A percentile compares a stretch with the other conserved stretches of the same genome.
Conservation (phyloP, 2,329 filamentous ascomycete species). For the Talaromyces funiculosus region DNA sequence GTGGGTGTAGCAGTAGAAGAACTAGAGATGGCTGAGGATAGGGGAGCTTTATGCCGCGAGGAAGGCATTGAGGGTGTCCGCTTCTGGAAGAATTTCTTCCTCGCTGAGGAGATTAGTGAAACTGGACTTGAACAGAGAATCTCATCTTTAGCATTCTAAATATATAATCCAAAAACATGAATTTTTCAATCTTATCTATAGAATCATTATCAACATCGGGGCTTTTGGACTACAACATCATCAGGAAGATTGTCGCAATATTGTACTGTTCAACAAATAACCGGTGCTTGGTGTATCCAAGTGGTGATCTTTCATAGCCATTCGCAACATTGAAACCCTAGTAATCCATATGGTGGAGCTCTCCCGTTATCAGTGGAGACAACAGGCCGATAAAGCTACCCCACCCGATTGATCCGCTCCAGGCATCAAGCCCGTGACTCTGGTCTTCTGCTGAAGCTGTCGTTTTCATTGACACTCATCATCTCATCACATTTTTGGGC, state of each 20-base stretch:
- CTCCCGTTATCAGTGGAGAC: slow-evolving; percentile 3
- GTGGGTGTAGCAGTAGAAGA: slow-evolving; percentile 93
- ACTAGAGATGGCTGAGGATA: slow-evolving; percentile 93
- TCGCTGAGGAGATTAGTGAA: not conserved
- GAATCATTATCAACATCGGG: not conserved
- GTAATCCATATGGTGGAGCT: not conserved
- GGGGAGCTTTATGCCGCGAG: slow-evolving; percentile 79
- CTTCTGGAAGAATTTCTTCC: slow-evolving; percentile 74
- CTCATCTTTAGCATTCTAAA: slow-evolving; percentile 7
- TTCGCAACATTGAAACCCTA: not conserved
- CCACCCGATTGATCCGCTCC: slow-evolving; percentile 6
- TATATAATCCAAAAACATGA: not conserved
- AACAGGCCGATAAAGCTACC: slow-evolving; percentile 8
- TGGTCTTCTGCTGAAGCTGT: not conserved
- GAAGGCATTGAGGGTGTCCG: slow-evolving; percentile 84
- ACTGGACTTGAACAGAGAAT: slow-evolving; percentile 7
- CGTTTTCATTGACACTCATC: not conserved
- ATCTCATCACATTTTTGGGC: not conserved
- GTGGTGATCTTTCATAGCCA: not conserved
- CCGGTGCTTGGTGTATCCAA: not conserved
- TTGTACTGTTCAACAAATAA: not conserved
- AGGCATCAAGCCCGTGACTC: slow-evolving; percentile 2
- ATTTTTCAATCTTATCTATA: not conserved
- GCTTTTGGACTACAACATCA: not conserved
- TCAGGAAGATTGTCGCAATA: no score